Evolutionary conservation across 1,284 basidiomycete species (phyloP).

Genomic region (Trichosporon coremiiforme): DNA sequence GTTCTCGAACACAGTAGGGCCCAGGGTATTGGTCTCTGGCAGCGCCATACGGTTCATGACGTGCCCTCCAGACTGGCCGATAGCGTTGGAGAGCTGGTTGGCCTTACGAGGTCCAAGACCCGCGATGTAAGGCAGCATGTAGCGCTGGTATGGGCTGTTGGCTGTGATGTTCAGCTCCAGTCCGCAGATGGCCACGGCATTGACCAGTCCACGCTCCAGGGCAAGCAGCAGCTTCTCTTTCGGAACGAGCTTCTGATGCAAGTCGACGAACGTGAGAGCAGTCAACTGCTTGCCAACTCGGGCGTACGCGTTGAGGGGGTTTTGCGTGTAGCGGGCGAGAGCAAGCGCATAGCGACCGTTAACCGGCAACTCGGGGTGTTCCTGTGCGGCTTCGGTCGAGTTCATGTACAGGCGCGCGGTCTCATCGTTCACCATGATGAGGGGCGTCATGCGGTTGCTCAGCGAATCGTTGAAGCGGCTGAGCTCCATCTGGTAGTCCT

Average conservation of each 20-base stretch:
- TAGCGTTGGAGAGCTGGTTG: slow-evolving; percentile 78
- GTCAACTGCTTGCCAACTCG: slow-evolving; percentile 79
- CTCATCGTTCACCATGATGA: slow-evolving; percentile 86
- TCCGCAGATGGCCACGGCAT: slow-evolving; percentile 86
- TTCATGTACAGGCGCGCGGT: slow-evolving; percentile 93
- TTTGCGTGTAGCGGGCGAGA: slow-evolving; percentile 89
- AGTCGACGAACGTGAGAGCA: slow-evolving; percentile 77
- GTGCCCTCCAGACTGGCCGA: slow-evolving; percentile 68
- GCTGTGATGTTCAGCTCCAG: slow-evolving; percentile 95
- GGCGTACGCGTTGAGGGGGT: slow-evolving; percentile 89
- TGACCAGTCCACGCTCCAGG: slow-evolving; percentile 85
- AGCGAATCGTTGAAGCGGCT: slow-evolving; percentile 42
- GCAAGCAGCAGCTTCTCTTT: slow-evolving; percentile 77
- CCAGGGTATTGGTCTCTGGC: slow-evolving; percentile 69
- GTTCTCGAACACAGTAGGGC: slow-evolving; percentile 86
- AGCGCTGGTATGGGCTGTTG: slow-evolving; percentile 80
- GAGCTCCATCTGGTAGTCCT: slow-evolving; percentile 44
- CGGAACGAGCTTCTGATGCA: slow-evolving; percentile 75
- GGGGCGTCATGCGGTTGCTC: slow-evolving; percentile 61
- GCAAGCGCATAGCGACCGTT: slow-evolving; percentile 94
- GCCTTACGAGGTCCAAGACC: slow-evolving; percentile 96
- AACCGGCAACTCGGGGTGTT: slow-evolving; percentile 77
- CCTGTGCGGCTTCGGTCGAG: slow-evolving; percentile 78
- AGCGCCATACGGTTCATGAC: slow-evolving; percentile 84
- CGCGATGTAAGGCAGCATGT: slow-evolving; percentile 85